Percentiles rank a stretch among this genome's conserved stretches.
Conservation (phyloP, 2,329 filamentous ascomycete genomes). For the Colletotrichum lentis region DNA sequence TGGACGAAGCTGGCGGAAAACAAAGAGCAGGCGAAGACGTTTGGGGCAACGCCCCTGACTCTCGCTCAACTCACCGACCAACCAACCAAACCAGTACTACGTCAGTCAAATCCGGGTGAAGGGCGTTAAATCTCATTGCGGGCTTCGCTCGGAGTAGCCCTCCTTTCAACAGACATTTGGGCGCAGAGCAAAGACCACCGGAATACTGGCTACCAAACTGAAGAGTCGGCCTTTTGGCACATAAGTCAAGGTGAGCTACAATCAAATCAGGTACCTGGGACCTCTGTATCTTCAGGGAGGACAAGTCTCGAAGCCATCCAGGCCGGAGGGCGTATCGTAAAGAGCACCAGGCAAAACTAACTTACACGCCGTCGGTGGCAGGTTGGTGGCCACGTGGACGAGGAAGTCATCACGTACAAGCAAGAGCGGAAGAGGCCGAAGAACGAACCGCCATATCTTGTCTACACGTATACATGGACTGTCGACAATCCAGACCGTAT, state of each 20-base stretch:
- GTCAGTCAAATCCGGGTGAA: neutral
- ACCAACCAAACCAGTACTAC: neutral
- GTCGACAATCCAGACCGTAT: slow-evolving; percentile 75
- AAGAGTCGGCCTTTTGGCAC: no score
- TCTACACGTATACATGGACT: slow-evolving; percentile 19
- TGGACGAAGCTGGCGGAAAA: no score
- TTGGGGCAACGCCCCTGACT: neutral
- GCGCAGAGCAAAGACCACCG: no score
- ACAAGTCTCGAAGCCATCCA: neutral
- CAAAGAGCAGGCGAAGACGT: neutral
- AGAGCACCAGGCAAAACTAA: neutral
- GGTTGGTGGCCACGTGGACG: neutral
- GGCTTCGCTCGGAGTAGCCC: neutral
- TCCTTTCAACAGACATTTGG: neutral
- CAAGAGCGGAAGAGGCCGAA: neutral
- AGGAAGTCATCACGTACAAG: neutral
- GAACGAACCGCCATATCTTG: neutral
- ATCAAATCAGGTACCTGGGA: neutral
- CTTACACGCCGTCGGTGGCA: neutral
- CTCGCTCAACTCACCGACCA: neutral
- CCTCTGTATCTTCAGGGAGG: no score
- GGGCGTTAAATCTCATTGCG: neutral
- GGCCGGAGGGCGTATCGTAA: neutral
- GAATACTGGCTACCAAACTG: neutral
- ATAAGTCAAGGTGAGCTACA: neutral